phyloP scores from a whole-genome alignment of 1,284 basidiomycete genomes.

The Spongispora temasekensis region DNA sequence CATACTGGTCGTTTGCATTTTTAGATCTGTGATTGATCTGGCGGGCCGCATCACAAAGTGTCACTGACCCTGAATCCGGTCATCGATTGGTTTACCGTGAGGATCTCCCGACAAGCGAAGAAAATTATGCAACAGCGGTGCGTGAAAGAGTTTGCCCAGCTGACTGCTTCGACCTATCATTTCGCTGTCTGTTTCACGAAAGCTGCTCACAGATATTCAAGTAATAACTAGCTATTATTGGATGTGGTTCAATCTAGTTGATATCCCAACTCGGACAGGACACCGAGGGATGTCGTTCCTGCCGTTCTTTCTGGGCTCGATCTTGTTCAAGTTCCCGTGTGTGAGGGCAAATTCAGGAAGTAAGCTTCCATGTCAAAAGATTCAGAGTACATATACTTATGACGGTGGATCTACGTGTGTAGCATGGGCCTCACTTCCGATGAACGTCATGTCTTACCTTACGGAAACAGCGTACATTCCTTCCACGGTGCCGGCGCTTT shows the following conservation, averaged over 20 bases:
- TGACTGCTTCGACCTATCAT: too few species aligned
- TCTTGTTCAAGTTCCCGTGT: slow-evolving; percentile 4
- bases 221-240: too few species aligned
- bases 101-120: too few species aligned
- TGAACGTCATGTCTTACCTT: slow-evolving; percentile 23
- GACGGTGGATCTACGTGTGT: neutral
- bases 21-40: too few species aligned
- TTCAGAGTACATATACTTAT: neutral
- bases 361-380: slow-evolving; percentile 2
- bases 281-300: neutral
- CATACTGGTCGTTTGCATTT: too few species aligned
- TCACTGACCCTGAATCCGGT: too few species aligned
- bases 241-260: neutral
- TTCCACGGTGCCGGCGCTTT: slow-evolving; percentile 17
- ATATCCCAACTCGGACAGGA: neutral
- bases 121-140: too few species aligned
- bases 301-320: slow-evolving; percentile 4
- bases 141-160: too few species aligned
- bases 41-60: too few species aligned
- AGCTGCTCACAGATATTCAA: too few species aligned
- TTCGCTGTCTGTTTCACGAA: too few species aligned
- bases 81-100: too few species aligned
- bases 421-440: slow-evolving; percentile 30
- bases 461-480: slow-evolving; percentile 13
- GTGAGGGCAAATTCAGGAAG: slow-evolving; percentile 20